These are phyloP conservation scores for Albugo laibachii DNA, from an alignment of 352 stramenopile genomes.

Conservation along the genomic window DNA sequence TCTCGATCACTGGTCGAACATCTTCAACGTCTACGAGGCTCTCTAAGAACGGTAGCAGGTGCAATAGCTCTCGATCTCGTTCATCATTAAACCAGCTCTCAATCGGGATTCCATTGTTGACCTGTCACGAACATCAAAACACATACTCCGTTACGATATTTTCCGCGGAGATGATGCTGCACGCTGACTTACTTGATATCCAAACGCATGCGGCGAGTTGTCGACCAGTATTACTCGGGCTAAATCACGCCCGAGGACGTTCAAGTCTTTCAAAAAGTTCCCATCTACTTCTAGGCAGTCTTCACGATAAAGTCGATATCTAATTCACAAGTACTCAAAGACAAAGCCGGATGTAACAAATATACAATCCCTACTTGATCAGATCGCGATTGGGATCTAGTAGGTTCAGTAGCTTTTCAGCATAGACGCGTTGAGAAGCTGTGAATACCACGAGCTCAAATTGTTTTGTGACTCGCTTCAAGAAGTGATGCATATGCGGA, in stretches of 20 bases:
- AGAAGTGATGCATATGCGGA: slow-evolving; percentile 90
- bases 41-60: slow-evolving; percentile 89
- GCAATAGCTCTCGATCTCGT: slow-evolving; percentile 90
- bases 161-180: background rate
- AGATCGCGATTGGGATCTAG: slow-evolving; percentile 85
- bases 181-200: slow-evolving; percentile 73
- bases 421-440: slow-evolving; percentile 88
- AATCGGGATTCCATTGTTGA: slow-evolving; percentile 97
- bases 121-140: slow-evolving; percentile 8
- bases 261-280: slow-evolving; percentile 99
- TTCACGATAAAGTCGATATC: slow-evolving; percentile 89
- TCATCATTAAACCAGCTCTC: slow-evolving; percentile 97
- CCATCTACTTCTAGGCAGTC: slow-evolving; percentile 92
- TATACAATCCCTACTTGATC: slow-evolving; percentile 70
- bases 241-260: slow-evolving; percentile 87
- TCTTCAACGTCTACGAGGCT: slow-evolving; percentile 74
- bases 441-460: slow-evolving; percentile 99
- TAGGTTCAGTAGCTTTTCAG: slow-evolving; percentile 92
- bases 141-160: background rate
- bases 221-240: slow-evolving; percentile 88
- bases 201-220: slow-evolving; percentile 96
- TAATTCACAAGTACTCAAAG: slow-evolving; percentile 16
- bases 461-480: slow-evolving; percentile 76
- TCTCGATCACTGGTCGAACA: slow-evolving; percentile 75
- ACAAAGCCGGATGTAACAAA: background rate